These are phyloP conservation scores for Colletotrichum theobromicola DNA, from an alignment of 2,329 filamentous ascomycete genomes.

Conservation along the genomic window DNA sequence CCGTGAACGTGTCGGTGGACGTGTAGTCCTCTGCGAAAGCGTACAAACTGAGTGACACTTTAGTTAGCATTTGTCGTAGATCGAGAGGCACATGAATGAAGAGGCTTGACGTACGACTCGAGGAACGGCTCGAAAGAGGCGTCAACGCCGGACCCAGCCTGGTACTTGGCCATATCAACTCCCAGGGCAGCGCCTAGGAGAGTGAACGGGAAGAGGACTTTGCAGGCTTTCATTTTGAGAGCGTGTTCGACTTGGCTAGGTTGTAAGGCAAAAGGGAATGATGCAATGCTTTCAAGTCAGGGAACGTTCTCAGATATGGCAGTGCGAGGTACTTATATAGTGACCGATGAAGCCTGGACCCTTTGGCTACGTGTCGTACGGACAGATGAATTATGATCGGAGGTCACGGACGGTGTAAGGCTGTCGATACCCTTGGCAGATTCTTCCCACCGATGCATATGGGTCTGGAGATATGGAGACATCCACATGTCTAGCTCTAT, in stretches of 20 bases:
- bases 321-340: background rate
- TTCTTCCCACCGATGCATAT: background rate
- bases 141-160: background rate
- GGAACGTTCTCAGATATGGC: background rate
- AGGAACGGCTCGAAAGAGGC: constrained; percentile 1
- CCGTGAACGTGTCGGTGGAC: constrained; percentile 7
- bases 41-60: background rate
- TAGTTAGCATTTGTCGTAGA: background rate
- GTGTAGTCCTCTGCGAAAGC: constrained; percentile 1
- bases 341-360: background rate
- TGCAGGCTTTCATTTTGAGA: background rate
- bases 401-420: background rate
- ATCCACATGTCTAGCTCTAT: background rate
- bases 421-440: background rate
- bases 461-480: background rate
- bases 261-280: background rate
- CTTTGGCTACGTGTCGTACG: background rate
- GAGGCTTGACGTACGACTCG: background rate
- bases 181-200: background rate
- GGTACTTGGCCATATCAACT: background rate
- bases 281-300: background rate
- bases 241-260: background rate
- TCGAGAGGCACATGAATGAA: background rate
- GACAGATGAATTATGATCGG: background rate
- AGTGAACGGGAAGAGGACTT: background rate